A percentile compares a stretch with the other conserved stretches of the same genome.
Conservation (phyloP, 1,139 yeast species). For the Pichia cactophila region DNA sequence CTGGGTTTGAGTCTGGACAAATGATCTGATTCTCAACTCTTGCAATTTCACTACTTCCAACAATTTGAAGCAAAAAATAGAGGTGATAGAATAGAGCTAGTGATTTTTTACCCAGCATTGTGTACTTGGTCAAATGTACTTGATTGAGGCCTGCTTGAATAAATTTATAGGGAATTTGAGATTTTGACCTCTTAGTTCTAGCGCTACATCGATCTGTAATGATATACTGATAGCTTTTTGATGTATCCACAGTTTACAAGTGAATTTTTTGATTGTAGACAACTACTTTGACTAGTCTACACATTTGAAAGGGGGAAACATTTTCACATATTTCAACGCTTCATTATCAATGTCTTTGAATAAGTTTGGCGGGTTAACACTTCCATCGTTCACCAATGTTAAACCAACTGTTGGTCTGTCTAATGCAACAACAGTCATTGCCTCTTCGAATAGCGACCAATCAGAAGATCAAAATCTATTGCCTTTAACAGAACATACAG, state of each 20-base stretch:
- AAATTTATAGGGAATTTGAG: too few species aligned
- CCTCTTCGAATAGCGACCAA: conserved; percentile 1
- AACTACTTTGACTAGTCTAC: too few species aligned
- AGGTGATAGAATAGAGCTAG: background rate
- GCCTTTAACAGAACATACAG: background rate
- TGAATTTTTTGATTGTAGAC: too few species aligned
- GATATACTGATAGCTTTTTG: too few species aligned
- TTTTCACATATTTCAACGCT: too few species aligned
- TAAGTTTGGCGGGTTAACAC: conserved; percentile 7
- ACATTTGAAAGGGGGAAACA: too few species aligned
- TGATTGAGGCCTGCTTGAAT: too few species aligned
- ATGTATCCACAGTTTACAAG: too few species aligned
- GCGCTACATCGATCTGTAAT: too few species aligned
- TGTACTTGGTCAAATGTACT: too few species aligned
- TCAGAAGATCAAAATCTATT: conserved; percentile 9
- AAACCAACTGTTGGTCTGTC: conserved; percentile 14
- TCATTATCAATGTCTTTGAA: conserved; percentile 1
- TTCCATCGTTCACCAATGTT: conserved; percentile 13
- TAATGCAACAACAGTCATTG: background rate
- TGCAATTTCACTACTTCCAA: background rate
- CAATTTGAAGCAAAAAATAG: background rate
- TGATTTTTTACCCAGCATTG: background rate
- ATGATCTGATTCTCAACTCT: conserved; percentile 26
- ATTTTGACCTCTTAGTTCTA: too few species aligned
- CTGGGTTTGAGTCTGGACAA: conserved; percentile 40